Conservation (phyloP, 1,284 basidiomycete species). For the Trichosporon sp. region DNA sequence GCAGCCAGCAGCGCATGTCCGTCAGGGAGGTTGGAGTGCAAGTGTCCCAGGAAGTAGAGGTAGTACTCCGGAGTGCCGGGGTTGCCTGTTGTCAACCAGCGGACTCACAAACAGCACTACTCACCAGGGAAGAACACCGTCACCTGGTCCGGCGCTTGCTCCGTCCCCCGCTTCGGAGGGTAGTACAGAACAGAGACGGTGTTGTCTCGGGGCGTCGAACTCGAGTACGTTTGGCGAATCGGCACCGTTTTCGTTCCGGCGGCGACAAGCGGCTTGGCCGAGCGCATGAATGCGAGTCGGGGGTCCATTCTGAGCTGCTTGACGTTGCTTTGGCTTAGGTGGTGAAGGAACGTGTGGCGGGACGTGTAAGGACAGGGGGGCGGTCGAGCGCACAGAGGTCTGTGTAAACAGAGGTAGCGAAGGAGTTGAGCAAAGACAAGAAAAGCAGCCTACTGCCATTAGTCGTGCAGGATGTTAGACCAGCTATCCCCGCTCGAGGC, state of each 20-base stretch:
- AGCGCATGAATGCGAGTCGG: conserved; percentile 32
- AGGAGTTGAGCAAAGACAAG: background rate
- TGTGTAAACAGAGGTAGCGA: conserved; percentile 2
- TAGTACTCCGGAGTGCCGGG: conserved; percentile 56
- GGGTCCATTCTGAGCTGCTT: conserved; percentile 30
- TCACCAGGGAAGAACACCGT: conserved; percentile 49
- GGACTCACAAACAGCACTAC: conserved; percentile 1
- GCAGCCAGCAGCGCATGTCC: conserved; percentile 50
- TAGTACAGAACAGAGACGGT: conserved; percentile 42
- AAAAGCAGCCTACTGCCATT: background rate
- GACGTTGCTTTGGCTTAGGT: no score
- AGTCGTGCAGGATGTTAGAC: background rate
- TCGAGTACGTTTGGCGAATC: conserved; percentile 12
- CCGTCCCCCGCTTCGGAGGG: conserved; percentile 35
- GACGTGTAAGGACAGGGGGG: background rate
- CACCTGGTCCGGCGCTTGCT: conserved; percentile 36
- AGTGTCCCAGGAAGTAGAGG: conserved; percentile 48
- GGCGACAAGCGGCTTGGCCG: background rate
- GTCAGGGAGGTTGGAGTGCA: conserved; percentile 47
- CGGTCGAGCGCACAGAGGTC: background rate
- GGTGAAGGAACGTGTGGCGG: background rate
- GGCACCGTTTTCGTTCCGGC: conserved; percentile 16
- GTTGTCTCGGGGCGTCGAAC: conserved; percentile 25
- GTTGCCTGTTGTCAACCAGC: conserved; percentile 45
- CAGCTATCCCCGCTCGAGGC: background rate